Conservation (phyloP, 2,329 filamentous ascomycete species). For the Tothia fuscella region DNA sequence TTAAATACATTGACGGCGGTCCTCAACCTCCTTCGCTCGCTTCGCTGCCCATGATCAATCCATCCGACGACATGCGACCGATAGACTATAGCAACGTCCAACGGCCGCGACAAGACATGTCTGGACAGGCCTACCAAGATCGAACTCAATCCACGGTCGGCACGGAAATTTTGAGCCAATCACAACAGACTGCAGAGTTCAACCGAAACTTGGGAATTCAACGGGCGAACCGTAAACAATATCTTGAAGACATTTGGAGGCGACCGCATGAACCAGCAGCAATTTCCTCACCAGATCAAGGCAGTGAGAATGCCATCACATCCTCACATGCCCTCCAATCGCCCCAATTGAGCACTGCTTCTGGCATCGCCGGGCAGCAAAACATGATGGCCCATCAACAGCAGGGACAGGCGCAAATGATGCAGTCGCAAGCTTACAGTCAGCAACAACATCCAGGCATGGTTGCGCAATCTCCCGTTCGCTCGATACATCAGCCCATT, state of each 20-base stretch:
- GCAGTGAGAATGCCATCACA: conserved; percentile 26
- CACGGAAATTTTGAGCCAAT: conserved; percentile 72
- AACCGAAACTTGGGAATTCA: conserved; percentile 75
- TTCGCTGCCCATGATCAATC: conserved; percentile 52
- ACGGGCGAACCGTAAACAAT: conserved; percentile 66
- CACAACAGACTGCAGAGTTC: conserved; percentile 79
- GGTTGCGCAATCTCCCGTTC: conserved; percentile 61
- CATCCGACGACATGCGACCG: conserved; percentile 20
- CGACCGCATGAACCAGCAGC: conserved; percentile 67
- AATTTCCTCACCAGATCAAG: conserved; percentile 27
- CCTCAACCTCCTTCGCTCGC: conserved; percentile 29
- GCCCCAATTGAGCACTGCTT: conserved; percentile 45
- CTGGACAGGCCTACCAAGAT: conserved; percentile 79
- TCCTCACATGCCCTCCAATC: conserved; percentile 33
- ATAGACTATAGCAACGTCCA: conserved; percentile 72
- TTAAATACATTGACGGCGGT: conserved; percentile 65
- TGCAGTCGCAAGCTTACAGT: conserved; percentile 54
- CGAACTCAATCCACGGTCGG: conserved; percentile 42
- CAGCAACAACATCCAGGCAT: conserved; percentile 58
- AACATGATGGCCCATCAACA: conserved; percentile 44
- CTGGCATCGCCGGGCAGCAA: conserved; percentile 42
- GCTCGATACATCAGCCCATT: conserved; percentile 52
- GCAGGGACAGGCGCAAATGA: conserved; percentile 48
- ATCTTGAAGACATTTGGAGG: conserved; percentile 71
- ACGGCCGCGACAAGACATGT: conserved; percentile 78